Evolutionary conservation across 345 rosid genomes (phyloP), one percentile per base, ranked within the genome.

Genomic region (Clarkia xantiana): DNA sequence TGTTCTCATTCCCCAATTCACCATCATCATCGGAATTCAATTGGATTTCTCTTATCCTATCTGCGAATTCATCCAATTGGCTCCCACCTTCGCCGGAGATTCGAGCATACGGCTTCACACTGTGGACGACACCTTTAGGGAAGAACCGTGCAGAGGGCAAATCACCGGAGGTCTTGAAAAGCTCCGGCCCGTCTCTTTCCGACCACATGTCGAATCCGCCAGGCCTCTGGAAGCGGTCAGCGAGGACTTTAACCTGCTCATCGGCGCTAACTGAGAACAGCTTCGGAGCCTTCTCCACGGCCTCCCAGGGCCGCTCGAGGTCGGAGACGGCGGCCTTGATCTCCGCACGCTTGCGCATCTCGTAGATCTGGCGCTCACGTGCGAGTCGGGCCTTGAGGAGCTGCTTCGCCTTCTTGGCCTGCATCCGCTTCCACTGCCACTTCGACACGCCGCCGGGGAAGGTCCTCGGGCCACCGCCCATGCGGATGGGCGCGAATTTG

Each of bases 391-490:
- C 96, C 25, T 79, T 76, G 47, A 78, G 89, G 52, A 91, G 94
- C 63, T 83, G 94, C 42, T 81, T 83, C 56, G 79, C 81, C 62
- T 90, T 90, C 67, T 81, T 83, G 23, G 81, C 78, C 38, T 86
- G 98, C 96, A 86, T 83, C 12, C 93, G 77, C 64, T 79, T 91
- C 96, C 96, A 91, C 23, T 78, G 90, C 94, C 96, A 91, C 65
- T 81, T 84, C 7, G 93, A 79, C 0, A 86, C 85, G 0, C 96
- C 94, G 25, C 90, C 96, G 0, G 90, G 94, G 52, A 52, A 91
- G 5, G 94, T 91, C 38, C 93, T 63, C 16, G 93, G 96, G 42
- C 86, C 87, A 7, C 89, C 94, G 52, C 96, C 94, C 94, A 84
- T 83, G 18, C 93, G 83, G 57, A 91, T 81, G 11, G 69, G 16